phyloP scores from a whole-genome alignment of 495 filamentous ascomycete species.

The Penicillium cinerascens region DNA sequence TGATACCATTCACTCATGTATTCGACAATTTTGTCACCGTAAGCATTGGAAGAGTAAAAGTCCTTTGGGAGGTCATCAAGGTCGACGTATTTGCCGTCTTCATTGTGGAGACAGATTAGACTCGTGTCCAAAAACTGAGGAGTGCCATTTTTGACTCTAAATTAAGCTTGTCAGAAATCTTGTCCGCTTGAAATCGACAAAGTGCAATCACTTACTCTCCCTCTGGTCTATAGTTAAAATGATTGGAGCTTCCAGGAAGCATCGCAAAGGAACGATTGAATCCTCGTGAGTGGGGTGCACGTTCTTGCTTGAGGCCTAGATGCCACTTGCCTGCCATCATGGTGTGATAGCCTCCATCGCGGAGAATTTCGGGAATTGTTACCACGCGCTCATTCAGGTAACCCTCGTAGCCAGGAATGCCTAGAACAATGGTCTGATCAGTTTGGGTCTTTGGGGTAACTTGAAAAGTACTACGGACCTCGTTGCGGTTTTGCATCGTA shows the following conservation, averaged over 20 bases:
- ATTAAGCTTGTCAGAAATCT: too few species aligned
- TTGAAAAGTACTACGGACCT: too few species aligned
- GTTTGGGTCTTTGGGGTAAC: too few species aligned
- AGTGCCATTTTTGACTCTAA: too few species aligned
- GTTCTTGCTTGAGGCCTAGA: constrained; percentile 4
- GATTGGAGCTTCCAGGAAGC: constrained; percentile 42
- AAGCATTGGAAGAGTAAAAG: constrained; percentile 40
- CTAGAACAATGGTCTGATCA: too few species aligned
- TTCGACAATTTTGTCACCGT: constrained; percentile 34
- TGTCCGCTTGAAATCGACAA: too few species aligned
- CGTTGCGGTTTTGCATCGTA: too few species aligned
- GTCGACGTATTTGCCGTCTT: neutral
- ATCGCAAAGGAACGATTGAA: constrained; percentile 24
- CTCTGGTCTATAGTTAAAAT: too few species aligned
- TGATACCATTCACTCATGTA: constrained; percentile 44
- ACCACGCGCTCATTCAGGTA: too few species aligned
- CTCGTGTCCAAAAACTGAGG: constrained; percentile 13
- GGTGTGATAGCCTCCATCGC: constrained; percentile 50
- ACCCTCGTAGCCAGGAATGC: too few species aligned
- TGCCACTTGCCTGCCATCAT: constrained; percentile 52
- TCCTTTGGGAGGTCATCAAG: neutral
- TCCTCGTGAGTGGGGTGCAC: constrained; percentile 7
- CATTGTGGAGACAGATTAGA: neutral
- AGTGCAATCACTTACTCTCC: too few species aligned
- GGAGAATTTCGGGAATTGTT: constrained; percentile 47